Conservation (phyloP, 2,329 filamentous ascomycete species). For the Diaporthe velutina region DNA sequence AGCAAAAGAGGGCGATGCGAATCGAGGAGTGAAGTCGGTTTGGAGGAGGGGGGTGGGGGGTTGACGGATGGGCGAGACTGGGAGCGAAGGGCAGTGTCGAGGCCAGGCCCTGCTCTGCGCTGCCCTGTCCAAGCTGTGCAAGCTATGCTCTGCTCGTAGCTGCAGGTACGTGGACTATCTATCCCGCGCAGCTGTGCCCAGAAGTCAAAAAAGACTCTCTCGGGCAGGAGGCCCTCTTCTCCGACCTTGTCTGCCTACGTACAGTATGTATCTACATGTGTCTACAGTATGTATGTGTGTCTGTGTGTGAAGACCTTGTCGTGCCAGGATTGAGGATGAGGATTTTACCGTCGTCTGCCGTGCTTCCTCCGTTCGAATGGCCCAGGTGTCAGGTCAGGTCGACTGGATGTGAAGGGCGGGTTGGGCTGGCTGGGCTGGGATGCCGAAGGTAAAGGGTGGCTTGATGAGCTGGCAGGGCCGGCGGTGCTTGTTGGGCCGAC, state of each 20-base stretch:
- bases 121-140: neutral
- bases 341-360: slow-evolving; percentile 9
- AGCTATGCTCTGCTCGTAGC: neutral
- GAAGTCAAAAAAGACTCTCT: neutral
- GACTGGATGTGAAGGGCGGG: slow-evolving; percentile 30
- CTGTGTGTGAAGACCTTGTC: neutral
- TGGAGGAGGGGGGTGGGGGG: neutral
- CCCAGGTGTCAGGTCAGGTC: slow-evolving; percentile 6
- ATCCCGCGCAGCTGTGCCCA: neutral
- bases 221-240: slow-evolving; percentile 16
- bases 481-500: slow-evolving; percentile 46
- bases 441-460: slow-evolving; percentile 45
- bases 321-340: neutral
- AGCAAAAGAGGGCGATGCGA: neutral
- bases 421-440: slow-evolving; percentile 42
- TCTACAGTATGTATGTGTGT: neutral
- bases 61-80: neutral
- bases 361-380: slow-evolving; percentile 19
- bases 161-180: slow-evolving; percentile 26
- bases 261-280: neutral
- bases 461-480: slow-evolving; percentile 47
- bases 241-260: neutral
- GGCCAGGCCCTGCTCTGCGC: neutral
- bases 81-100: slow-evolving; percentile 12
- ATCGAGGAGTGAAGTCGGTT: slow-evolving; percentile 14